Percentiles rank a stretch among this genome's conserved stretches.
phyloP scores from a whole-genome alignment of 805 yeast species.

The Myxozyma nipponensis region DNA sequence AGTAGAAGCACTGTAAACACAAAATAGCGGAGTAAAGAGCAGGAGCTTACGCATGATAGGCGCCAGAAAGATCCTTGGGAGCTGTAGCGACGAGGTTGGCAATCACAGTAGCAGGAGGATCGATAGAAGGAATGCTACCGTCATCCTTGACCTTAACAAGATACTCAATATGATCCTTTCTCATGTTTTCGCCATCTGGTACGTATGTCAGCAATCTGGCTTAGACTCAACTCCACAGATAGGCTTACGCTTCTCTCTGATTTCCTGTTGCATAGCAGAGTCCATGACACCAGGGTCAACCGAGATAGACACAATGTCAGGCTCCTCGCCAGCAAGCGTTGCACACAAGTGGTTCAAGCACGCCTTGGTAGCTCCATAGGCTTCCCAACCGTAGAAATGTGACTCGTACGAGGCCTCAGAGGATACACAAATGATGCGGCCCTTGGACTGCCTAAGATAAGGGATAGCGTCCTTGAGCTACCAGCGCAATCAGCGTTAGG shows the following conservation, averaged over 20 bases:
- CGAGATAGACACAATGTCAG: constrained; percentile 54
- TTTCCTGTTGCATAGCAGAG: constrained; percentile 80
- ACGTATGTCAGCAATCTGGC: not conserved
- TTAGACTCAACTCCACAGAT: not conserved
- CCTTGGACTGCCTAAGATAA: constrained; percentile 51
- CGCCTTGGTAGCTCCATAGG: constrained; percentile 89
- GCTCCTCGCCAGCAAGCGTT: constrained; percentile 67
- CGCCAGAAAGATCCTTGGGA: constrained; percentile 56
- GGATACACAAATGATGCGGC: constrained; percentile 70
- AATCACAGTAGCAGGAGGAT: constrained; percentile 66
- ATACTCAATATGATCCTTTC: constrained; percentile 16
- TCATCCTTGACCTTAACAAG: constrained; percentile 39
- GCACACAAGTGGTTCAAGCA: constrained; percentile 75
- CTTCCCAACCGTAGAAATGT: constrained; percentile 67
- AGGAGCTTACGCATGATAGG: constrained; percentile 57
- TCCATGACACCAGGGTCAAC: constrained; percentile 95
- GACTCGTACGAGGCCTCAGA: constrained; percentile 61
- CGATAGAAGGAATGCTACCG: constrained; percentile 59
- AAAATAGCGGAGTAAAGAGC: not conserved
- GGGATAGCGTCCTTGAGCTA: constrained; percentile 49
- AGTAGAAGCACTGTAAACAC: not conserved
- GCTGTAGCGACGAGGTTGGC: constrained; percentile 64
- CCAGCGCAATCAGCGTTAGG: not conserved
- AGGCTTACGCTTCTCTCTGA: constrained; percentile 53
- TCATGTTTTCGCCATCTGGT: constrained; percentile 22